Evolutionary conservation across 176 grass and related monocot genomes (phyloP).

Genomic region (Metroxylon sagu): DNA sequence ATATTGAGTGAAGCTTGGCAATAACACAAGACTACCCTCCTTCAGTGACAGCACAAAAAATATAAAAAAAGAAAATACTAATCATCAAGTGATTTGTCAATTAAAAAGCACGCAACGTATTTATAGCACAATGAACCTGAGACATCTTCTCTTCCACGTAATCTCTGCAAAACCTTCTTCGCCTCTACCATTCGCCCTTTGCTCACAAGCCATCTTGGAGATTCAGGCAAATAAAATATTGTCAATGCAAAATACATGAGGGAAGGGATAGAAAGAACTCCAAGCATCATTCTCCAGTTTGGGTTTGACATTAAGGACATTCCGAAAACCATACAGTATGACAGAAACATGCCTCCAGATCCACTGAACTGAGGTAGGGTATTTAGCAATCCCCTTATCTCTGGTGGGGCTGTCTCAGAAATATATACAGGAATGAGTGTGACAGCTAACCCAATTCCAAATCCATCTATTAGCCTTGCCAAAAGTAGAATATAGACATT

Average conservation of each 20-base stretch:
- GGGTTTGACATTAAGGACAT: constrained; percentile 70
- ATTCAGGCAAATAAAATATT: constrained; percentile 75
- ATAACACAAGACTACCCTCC: too few relatives aligned
- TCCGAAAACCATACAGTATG: constrained; percentile 89
- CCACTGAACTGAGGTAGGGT: constrained; percentile 84
- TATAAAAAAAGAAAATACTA: too few relatives aligned
- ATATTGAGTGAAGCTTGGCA: too few relatives aligned
- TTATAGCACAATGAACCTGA: constrained; percentile 49
- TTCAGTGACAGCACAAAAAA: too few relatives aligned
- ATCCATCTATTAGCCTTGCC: constrained; percentile 73
- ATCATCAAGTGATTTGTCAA: too few relatives aligned
- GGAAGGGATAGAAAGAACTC: constrained; percentile 69
- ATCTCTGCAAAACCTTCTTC: constrained; percentile 64
- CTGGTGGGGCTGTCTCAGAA: constrained; percentile 81
- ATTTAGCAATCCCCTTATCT: constrained; percentile 75
- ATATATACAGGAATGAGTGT: constrained; percentile 86
- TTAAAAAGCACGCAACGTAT: neutral
- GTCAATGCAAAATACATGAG: constrained; percentile 63
- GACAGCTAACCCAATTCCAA: constrained; percentile 72
- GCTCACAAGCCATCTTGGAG: constrained; percentile 87
- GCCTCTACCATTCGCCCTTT: constrained; percentile 85
- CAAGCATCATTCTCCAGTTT: constrained; percentile 90
- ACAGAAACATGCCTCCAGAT: constrained; percentile 77
- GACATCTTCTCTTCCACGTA: constrained; percentile 72
- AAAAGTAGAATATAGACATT: constrained; percentile 77